These are phyloP conservation scores for Pisolithus sp. DNA, from an alignment of 768 basidiomycete species.

Conservation along the genomic window DNA sequence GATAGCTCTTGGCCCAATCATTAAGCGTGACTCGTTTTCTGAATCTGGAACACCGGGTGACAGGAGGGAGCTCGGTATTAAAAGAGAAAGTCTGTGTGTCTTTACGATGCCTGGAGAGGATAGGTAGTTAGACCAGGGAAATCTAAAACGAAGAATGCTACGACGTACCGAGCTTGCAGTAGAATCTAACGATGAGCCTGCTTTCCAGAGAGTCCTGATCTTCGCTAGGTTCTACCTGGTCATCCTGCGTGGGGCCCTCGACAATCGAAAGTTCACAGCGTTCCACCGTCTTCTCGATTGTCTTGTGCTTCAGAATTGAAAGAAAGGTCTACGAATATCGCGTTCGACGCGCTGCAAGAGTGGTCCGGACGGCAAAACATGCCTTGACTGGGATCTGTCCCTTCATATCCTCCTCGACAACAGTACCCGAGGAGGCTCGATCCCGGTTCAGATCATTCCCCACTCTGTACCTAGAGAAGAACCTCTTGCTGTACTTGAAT, in stretches of 20 bases:
- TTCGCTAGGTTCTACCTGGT: conserved; percentile 24
- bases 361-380: conserved; percentile 5
- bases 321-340: conserved; percentile 49
- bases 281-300: conserved; percentile 72
- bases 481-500: conserved; percentile 60
- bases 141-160: neutral
- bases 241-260: conserved; percentile 38
- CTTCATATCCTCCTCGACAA: conserved; percentile 40
- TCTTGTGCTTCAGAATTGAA: conserved; percentile 67
- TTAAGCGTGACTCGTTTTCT: conserved; percentile 54
- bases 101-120: conserved; percentile 60
- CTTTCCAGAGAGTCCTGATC: conserved; percentile 59
- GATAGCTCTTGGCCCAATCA: conserved; percentile 65
- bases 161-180: conserved; percentile 74
- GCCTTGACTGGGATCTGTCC: conserved; percentile 73
- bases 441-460: conserved; percentile 15
- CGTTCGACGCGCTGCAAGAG: neutral
- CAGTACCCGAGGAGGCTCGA: conserved; percentile 10
- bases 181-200: conserved; percentile 61
- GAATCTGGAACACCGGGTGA: conserved; percentile 61
- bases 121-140: conserved; percentile 6
- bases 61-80: conserved; percentile 51
- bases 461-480: conserved; percentile 65
- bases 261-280: conserved; percentile 67
- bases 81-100: conserved; percentile 67